A percentile compares a stretch with the other conserved stretches of the same genome.
phyloP scores from a whole-genome alignment of 108 stramenopile species.

The Skeletonema costatum region DNA sequence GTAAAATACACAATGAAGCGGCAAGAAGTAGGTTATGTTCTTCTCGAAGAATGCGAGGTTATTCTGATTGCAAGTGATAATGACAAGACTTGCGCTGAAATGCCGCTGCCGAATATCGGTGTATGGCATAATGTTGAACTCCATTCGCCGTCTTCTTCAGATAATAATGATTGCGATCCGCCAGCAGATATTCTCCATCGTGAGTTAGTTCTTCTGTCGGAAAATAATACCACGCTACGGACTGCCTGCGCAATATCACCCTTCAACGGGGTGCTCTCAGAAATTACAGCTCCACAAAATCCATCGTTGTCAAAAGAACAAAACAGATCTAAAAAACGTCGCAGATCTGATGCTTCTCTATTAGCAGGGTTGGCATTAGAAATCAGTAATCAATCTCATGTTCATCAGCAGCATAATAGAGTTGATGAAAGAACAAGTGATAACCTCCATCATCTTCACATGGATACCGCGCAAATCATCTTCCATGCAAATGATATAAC shows the following conservation, averaged over 20 bases:
- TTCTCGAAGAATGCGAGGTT: constrained; percentile 41
- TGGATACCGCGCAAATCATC: neutral
- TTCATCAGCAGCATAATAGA: neutral
- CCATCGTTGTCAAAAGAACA: neutral
- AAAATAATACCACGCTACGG: neutral
- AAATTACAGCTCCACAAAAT: neutral
- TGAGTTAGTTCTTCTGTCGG: neutral
- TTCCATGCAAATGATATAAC: neutral
- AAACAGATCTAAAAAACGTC: neutral
- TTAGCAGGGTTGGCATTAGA: constrained; percentile 40
- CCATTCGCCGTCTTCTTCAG: neutral
- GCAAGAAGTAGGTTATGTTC: constrained; percentile 44
- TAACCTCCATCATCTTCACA: constrained; percentile 33
- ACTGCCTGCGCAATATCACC: neutral
- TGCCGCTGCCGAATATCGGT: neutral
- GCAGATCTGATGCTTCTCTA: constrained; percentile 35
- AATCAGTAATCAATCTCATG: constrained; percentile 10
- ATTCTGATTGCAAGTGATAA: neutral
- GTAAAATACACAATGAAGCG: neutral
- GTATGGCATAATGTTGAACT: neutral
- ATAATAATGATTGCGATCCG: neutral
- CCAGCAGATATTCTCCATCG: neutral
- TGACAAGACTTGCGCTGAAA: neutral
- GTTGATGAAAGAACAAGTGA: neutral
- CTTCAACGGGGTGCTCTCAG: neutral